Evolutionary conservation across 768 basidiomycete genomes (phyloP).

Genomic region (Podaxis mareebaensis): DNA sequence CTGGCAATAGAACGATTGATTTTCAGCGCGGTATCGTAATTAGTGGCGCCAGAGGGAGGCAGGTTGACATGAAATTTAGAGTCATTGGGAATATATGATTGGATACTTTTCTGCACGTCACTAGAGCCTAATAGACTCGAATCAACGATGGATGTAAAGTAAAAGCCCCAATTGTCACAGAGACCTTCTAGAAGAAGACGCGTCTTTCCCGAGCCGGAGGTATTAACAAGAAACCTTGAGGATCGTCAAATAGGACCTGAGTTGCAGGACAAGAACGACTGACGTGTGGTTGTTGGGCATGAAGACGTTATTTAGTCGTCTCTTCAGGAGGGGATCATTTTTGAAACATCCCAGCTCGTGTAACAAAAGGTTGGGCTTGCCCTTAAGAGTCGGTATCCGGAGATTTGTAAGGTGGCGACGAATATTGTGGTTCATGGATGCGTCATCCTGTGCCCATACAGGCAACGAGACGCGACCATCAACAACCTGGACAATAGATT

Average conservation of each 20-base stretch:
- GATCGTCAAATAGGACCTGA: not conserved
- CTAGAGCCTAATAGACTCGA: constrained; percentile 43
- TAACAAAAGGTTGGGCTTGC: constrained; percentile 41
- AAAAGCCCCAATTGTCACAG: constrained; percentile 47
- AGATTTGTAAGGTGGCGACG: constrained; percentile 29
- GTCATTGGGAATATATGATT: constrained; percentile 36
- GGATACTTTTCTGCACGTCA: constrained; percentile 43
- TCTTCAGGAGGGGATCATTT: constrained; percentile 29
- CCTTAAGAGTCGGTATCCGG: constrained; percentile 36
- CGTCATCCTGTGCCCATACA: constrained; percentile 29
- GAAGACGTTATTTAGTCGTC: constrained; percentile 40
- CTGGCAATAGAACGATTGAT: constrained; percentile 38
- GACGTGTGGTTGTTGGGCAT: constrained; percentile 45
- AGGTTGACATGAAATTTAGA: constrained; percentile 32
- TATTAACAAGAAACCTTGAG: constrained; percentile 44
- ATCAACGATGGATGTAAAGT: constrained; percentile 47
- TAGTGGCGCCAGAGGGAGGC: constrained; percentile 30
- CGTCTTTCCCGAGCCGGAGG: constrained; percentile 49
- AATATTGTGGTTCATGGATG: constrained; percentile 23
- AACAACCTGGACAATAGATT: constrained; percentile 33
- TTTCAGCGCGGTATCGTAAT: constrained; percentile 32
- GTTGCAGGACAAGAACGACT: constrained; percentile 15
- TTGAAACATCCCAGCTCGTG: constrained; percentile 42
- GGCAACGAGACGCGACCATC: constrained; percentile 33
- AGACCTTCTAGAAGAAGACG: constrained; percentile 45